These are phyloP conservation scores for Exophiala phaeomuriformis DNA, from an alignment of 2,329 filamentous ascomycete species.

Conservation along the genomic window DNA sequence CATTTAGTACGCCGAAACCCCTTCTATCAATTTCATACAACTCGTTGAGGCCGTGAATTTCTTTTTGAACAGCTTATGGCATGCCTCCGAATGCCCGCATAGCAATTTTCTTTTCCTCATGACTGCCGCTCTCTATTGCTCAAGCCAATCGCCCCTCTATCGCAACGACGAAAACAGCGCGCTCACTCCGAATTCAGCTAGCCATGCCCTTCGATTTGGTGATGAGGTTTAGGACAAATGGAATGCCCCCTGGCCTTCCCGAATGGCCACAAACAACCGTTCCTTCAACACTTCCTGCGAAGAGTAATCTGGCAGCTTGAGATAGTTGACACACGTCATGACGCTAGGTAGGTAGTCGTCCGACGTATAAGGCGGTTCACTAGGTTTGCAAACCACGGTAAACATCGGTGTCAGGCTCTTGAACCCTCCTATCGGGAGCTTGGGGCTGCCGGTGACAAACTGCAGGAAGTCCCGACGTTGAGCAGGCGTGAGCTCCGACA, in stretches of 20 bases:
- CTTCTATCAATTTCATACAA: no score
- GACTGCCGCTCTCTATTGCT: no score
- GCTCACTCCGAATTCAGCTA: not conserved
- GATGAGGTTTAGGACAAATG: constrained; percentile 64
- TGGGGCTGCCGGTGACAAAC: constrained; percentile 95
- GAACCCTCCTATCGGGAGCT: constrained; percentile 96
- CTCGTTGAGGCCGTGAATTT: no score
- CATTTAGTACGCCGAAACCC: no score
- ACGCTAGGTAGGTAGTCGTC: constrained; percentile 99
- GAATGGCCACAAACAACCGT: constrained; percentile 76
- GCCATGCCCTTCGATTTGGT: not conserved
- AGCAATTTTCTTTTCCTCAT: no score
- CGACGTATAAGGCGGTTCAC: constrained; percentile 82
- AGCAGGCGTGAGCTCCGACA: constrained; percentile 72
- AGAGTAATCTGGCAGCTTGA: constrained; percentile 94
- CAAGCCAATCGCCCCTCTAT: no score
- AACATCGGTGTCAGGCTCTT: constrained; percentile 97
- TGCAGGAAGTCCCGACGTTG: constrained; percentile 91
- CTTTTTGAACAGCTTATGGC: no score
- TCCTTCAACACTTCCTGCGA: constrained; percentile 66
- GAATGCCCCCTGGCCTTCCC: constrained; percentile 95
- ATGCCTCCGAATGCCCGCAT: no score
- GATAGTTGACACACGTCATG: constrained; percentile 99
- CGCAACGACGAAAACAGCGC: not conserved
- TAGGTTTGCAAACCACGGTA: constrained; percentile 98